Evolutionary conservation across 2,329 filamentous ascomycete genomes (phyloP).

Genomic region (Pyrenophora teres): DNA sequence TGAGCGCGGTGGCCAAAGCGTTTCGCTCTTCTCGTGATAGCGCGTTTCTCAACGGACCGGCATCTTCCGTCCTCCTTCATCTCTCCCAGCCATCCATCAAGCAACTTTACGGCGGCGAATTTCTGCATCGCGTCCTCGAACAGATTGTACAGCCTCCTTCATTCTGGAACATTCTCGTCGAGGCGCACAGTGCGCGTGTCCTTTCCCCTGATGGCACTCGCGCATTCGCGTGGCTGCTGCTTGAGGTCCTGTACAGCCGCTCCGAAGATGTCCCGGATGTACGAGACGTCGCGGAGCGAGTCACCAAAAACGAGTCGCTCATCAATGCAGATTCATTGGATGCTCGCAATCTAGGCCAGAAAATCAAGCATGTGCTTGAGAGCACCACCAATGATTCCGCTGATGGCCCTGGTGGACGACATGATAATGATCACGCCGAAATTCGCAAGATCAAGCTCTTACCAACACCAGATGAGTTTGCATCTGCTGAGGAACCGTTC

Average conservation of each 20-base stretch:
- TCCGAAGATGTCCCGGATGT: conserved; percentile 33
- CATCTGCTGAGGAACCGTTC: conserved; percentile 58
- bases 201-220: conserved; percentile 33
- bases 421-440: conserved; percentile 72
- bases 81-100: conserved; percentile 54
- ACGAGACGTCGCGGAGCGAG: conserved; percentile 27
- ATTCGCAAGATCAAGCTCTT: conserved; percentile 66
- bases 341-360: conserved; percentile 63
- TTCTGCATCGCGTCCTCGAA: conserved; percentile 55
- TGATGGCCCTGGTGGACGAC: conserved; percentile 64
- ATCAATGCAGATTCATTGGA: conserved; percentile 50
- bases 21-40: conserved; percentile 52
- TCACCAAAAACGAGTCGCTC: conserved; percentile 28
- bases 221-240: conserved; percentile 49
- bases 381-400: conserved; percentile 55
- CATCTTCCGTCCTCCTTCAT: conserved; percentile 42
- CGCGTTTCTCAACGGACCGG: conserved; percentile 52
- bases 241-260: conserved; percentile 54
- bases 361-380: conserved; percentile 50
- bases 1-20: conserved; percentile 46
- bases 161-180: conserved; percentile 58
- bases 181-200: conserved; percentile 26
- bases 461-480: conserved; percentile 69
- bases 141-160: conserved; percentile 58
- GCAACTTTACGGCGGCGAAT: conserved; percentile 55